Evolutionary conservation across 1,284 basidiomycete species (phyloP).

Genomic region (Cerioporus squamosus): DNA sequence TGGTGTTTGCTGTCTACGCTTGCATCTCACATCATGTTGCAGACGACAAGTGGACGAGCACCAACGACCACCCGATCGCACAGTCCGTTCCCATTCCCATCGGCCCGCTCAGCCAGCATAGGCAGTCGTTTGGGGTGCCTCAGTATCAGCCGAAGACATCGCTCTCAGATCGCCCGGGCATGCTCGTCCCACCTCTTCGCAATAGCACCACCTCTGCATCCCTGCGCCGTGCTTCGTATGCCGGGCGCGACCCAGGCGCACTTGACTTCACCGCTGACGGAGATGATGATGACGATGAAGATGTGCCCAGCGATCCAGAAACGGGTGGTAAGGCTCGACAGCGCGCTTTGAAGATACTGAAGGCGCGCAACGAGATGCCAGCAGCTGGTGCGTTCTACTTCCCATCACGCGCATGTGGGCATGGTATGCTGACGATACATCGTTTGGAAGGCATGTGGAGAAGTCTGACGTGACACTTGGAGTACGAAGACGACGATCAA

Average conservation of each 20-base stretch:
- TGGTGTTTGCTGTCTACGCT: background rate
- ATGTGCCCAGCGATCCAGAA: slow-evolving; percentile 31
- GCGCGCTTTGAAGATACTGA: slow-evolving; percentile 67
- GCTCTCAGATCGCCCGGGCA: slow-evolving; percentile 41
- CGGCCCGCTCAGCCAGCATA: slow-evolving; percentile 40
- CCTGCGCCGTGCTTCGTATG: slow-evolving; percentile 63
- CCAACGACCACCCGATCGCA: slow-evolving; percentile 34
- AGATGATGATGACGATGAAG: slow-evolving; percentile 46
- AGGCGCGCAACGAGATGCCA: slow-evolving; percentile 44
- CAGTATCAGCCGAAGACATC: slow-evolving; percentile 60
- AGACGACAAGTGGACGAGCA: slow-evolving; percentile 20
- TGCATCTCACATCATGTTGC: background rate
- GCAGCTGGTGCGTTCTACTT: slow-evolving; percentile 29
- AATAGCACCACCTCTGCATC: slow-evolving; percentile 46
- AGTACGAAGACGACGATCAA: slow-evolving; percentile 11
- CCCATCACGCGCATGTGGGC: too few species aligned
- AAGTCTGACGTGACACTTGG: slow-evolving; percentile 55
- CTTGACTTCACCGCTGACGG: slow-evolving; percentile 61
- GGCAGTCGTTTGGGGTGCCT: slow-evolving; percentile 44
- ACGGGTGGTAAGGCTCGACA: slow-evolving; percentile 53
- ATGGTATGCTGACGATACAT: background rate
- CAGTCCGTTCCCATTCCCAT: slow-evolving; percentile 69
- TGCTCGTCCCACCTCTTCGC: slow-evolving; percentile 31
- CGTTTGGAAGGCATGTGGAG: slow-evolving; percentile 64
- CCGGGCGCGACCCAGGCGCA: slow-evolving; percentile 72